phyloP scores from a whole-genome alignment of 1,284 basidiomycete genomes.

The Microbotryum scabiosae region DNA sequence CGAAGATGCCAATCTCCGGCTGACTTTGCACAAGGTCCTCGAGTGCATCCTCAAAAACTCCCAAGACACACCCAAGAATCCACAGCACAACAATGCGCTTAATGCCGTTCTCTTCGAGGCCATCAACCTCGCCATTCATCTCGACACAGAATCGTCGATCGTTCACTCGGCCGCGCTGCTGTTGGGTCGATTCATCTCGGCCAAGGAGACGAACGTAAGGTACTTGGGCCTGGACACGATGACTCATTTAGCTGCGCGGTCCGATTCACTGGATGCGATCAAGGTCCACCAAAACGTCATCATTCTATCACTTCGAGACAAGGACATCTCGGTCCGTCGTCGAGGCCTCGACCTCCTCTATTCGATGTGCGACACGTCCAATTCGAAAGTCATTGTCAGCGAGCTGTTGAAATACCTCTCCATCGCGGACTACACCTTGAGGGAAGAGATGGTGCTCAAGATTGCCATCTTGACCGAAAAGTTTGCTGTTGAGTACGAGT shows the following conservation, averaged over 20 bases:
- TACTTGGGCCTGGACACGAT: constrained; percentile 97
- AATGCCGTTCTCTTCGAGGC: constrained; percentile 98
- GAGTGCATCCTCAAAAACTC: constrained; percentile 88
- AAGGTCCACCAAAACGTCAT: constrained; percentile 95
- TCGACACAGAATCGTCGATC: constrained; percentile 82
- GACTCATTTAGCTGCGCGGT: constrained; percentile 91
- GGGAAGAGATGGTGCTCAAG: constrained; percentile 98
- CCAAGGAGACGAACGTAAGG: constrained; percentile 95
- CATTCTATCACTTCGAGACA: constrained; percentile 86
- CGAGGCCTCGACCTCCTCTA: constrained; percentile 91
- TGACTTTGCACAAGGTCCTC: constrained; percentile 72
- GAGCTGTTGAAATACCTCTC: constrained; percentile 87
- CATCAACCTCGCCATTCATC: constrained; percentile 91
- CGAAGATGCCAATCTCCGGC: constrained; percentile 71
- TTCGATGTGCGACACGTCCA: constrained; percentile 96
- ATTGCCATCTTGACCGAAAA: constrained; percentile 97
- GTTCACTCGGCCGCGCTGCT: constrained; percentile 85
- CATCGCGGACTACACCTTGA: constrained; percentile 87
- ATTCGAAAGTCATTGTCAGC: constrained; percentile 88
- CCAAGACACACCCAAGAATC: constrained; percentile 85
- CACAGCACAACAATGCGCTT: constrained; percentile 97
- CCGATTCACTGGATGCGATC: constrained; percentile 71
- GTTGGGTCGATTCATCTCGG: constrained; percentile 89
- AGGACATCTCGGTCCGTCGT: constrained; percentile 92
- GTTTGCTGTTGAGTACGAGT: constrained; percentile 68